Conservation (phyloP, 2,329 filamentous ascomycete genomes). For the Nemania diffusa region DNA sequence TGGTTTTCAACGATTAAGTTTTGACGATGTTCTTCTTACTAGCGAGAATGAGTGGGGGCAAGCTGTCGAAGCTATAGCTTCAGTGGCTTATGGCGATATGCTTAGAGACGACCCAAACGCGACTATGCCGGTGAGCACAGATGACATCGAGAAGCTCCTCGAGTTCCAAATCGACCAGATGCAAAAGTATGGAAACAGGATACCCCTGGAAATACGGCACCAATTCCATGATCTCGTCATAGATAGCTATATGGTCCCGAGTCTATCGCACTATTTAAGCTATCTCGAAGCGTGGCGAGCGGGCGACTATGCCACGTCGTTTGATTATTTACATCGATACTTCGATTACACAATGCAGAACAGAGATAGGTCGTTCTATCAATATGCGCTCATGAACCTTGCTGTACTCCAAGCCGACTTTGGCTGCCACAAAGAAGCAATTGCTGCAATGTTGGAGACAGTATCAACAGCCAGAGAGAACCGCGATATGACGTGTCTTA, state of each 20-base stretch:
- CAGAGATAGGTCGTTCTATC: slow-evolving; percentile 85
- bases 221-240: slow-evolving; percentile 76
- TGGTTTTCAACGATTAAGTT: slow-evolving; percentile 65
- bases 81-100: slow-evolving; percentile 64
- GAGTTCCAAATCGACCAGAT: slow-evolving; percentile 91
- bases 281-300: slow-evolving; percentile 94
- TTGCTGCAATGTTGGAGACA: slow-evolving; percentile 94
- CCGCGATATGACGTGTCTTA: slow-evolving; percentile 89
- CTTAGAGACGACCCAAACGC: slow-evolving; percentile 55
- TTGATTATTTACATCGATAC: slow-evolving; percentile 91
- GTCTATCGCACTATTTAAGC: slow-evolving; percentile 79
- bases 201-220: slow-evolving; percentile 78
- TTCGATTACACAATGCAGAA: slow-evolving; percentile 97
- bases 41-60: slow-evolving; percentile 63
- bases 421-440: slow-evolving; percentile 86
- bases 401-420: slow-evolving; percentile 96
- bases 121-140: slow-evolving; percentile 70
- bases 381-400: slow-evolving; percentile 93
- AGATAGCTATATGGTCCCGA: slow-evolving; percentile 75
- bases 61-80: slow-evolving; percentile 58
- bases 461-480: slow-evolving; percentile 95
- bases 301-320: slow-evolving; percentile 88
- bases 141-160: slow-evolving; percentile 82
- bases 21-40: slow-evolving; percentile 65
- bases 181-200: slow-evolving; percentile 82